Evolutionary conservation across 2,329 filamentous ascomycete genomes (phyloP).

Genomic region (Chalara sp.): DNA sequence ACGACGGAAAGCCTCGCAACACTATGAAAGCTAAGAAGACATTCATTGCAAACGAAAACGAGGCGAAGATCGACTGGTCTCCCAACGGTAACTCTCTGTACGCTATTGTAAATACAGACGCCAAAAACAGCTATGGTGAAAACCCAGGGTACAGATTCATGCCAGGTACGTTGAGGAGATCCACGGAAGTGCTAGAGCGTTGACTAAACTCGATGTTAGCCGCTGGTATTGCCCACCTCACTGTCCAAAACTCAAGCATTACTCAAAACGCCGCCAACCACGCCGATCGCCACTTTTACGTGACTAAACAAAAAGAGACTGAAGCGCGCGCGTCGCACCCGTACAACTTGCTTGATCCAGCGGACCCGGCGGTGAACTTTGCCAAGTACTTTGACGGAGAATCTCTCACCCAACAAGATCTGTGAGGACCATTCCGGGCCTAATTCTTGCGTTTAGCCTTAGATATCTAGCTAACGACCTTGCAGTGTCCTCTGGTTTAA

Average conservation of each 20-base stretch:
- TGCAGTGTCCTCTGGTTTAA: slow-evolving; percentile 43
- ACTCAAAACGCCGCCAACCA: slow-evolving; percentile 40
- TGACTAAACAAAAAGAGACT: slow-evolving; percentile 44
- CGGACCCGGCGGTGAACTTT: slow-evolving; percentile 44
- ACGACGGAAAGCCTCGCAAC: slow-evolving; percentile 32
- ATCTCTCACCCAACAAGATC: slow-evolving; percentile 33
- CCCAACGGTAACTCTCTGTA: slow-evolving; percentile 39
- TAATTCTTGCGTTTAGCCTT: too few relatives aligned
- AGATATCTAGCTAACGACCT: too few relatives aligned
- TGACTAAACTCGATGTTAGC: slow-evolving; percentile 6
- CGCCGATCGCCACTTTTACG: slow-evolving; percentile 43
- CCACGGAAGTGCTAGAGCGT: too few relatives aligned
- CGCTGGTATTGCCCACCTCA: slow-evolving; percentile 34
- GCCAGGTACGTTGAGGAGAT: slow-evolving; percentile 15
- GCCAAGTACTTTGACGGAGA: slow-evolving; percentile 39
- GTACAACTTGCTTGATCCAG: slow-evolving; percentile 36
- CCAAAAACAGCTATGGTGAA: slow-evolving; percentile 42
- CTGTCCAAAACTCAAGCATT: slow-evolving; percentile 39
- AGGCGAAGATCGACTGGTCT: slow-evolving; percentile 34
- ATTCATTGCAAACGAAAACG: slow-evolving; percentile 34
- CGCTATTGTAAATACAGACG: slow-evolving; percentile 42
- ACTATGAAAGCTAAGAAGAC: slow-evolving; percentile 43
- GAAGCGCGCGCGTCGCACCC: slow-evolving; percentile 40
- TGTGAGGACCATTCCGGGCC: neutral
- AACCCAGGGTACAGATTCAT: slow-evolving; percentile 42